These are phyloP conservation scores for Talaromyces albobiverticillius DNA, from an alignment of 2,329 filamentous ascomycete species.

Conservation along the genomic window DNA sequence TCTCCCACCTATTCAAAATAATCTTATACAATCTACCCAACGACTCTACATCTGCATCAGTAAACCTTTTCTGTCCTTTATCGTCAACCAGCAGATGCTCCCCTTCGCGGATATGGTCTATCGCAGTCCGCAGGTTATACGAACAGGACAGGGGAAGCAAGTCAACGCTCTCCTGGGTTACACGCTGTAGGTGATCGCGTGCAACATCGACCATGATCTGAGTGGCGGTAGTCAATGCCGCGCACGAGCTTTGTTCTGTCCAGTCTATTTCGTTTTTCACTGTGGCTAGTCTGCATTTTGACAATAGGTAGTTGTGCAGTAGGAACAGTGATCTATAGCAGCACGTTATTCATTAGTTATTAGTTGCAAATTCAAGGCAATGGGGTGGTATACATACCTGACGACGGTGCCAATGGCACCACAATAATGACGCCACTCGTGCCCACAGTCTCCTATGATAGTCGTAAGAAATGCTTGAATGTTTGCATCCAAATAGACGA, in stretches of 20 bases:
- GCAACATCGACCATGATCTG: constrained; percentile 9
- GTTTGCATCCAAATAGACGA: neutral
- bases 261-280: too few species aligned
- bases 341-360: neutral
- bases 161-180: neutral
- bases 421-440: neutral
- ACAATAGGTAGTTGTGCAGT: neutral
- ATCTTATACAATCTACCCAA: constrained; percentile 1
- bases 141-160: constrained; percentile 1
- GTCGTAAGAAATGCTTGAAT: neutral
- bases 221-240: neutral
- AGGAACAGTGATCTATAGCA: neutral
- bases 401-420: constrained; percentile 1
- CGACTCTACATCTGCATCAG: neutral
- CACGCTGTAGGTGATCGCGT: neutral
- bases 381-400: neutral
- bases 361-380: neutral
- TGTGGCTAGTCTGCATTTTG: too few species aligned
- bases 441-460: neutral
- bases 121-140: constrained; percentile 5
- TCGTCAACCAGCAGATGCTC: neutral
- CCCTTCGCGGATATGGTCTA: neutral
- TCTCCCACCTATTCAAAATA: neutral
- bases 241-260: neutral
- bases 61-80: neutral